Evolutionary conservation across 345 rosid species (phyloP).

Genomic region (Aethionema arabicum): DNA sequence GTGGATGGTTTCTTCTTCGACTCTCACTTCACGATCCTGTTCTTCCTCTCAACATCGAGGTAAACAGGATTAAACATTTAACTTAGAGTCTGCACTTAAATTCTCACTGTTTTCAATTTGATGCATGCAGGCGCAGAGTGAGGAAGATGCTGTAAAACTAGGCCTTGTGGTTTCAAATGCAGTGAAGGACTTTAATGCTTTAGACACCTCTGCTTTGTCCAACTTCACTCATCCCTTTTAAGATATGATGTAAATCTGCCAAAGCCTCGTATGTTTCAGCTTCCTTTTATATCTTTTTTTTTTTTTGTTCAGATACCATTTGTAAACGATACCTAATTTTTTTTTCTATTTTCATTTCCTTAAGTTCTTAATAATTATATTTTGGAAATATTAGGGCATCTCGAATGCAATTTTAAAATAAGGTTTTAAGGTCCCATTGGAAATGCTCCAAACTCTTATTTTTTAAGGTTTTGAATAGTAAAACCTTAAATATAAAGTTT

Average conservation of each 20-base stretch:
- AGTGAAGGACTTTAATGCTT: constrained; percentile 63
- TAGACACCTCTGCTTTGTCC: constrained; percentile 81
- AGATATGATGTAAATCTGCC: background rate
- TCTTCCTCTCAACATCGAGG: constrained; percentile 99
- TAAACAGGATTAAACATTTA: constrained; percentile 26
- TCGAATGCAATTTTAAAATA: no score
- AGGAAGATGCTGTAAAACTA: constrained; percentile 73
- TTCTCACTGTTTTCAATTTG: background rate
- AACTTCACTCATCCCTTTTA: constrained; percentile 47
- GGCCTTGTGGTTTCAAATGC: constrained; percentile 68
- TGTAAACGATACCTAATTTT: no score
- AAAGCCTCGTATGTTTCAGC: no score
- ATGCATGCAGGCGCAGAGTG: constrained; percentile 60
- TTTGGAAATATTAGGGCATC: no score
- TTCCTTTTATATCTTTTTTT: no score
- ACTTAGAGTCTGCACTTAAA: background rate
- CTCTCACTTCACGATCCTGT: constrained; percentile 98
- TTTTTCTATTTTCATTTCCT: no score
- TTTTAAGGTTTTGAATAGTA: no score
- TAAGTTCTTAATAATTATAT: no score
- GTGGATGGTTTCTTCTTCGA: constrained; percentile 99
- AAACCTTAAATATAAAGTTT: no score
- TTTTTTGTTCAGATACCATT: no score
- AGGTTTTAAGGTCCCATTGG: no score
- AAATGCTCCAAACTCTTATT: no score